A percentile compares a stretch with the other conserved stretches of the same genome.
Evolutionary conservation across 179 eudicot species (phyloP).

Genomic region (Beta corolliflora): DNA sequence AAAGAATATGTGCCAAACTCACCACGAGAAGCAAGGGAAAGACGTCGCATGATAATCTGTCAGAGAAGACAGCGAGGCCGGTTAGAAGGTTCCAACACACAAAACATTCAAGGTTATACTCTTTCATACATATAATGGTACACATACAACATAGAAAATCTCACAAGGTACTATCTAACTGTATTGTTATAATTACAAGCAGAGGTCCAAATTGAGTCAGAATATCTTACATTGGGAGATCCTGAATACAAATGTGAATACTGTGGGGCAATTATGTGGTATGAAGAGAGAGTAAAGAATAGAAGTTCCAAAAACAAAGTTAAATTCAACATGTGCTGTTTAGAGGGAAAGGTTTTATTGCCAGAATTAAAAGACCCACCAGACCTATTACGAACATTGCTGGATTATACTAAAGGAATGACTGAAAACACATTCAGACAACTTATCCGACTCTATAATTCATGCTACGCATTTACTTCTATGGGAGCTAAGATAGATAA

Average conservation of each 20-base stretch:
- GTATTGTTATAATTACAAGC: too few relatives aligned
- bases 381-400: background rate
- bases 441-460: background rate
- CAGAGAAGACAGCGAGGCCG: too few relatives aligned
- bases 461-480: slow-evolving; percentile 16
- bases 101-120: too few relatives aligned
- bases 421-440: background rate
- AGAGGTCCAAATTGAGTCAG: too few relatives aligned
- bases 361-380: slow-evolving; percentile 2
- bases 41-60: too few relatives aligned
- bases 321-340: slow-evolving; percentile 2
- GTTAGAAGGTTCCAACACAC: too few relatives aligned
- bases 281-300: slow-evolving; percentile 14
- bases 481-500: slow-evolving; percentile 20
- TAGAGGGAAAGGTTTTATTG: background rate
- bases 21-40: too few relatives aligned
- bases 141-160: too few relatives aligned
- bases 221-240: too few relatives aligned
- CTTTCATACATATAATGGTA: too few relatives aligned
- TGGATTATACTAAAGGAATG: background rate
- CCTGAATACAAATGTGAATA: background rate
- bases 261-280: slow-evolving; percentile 23
- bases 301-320: background rate
- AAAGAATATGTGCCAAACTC: too few relatives aligned
- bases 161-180: too few relatives aligned